These are phyloP conservation scores for Ascochyta viciae-villosae DNA, from an alignment of 2,329 filamentous ascomycete species.

Conservation along the genomic window DNA sequence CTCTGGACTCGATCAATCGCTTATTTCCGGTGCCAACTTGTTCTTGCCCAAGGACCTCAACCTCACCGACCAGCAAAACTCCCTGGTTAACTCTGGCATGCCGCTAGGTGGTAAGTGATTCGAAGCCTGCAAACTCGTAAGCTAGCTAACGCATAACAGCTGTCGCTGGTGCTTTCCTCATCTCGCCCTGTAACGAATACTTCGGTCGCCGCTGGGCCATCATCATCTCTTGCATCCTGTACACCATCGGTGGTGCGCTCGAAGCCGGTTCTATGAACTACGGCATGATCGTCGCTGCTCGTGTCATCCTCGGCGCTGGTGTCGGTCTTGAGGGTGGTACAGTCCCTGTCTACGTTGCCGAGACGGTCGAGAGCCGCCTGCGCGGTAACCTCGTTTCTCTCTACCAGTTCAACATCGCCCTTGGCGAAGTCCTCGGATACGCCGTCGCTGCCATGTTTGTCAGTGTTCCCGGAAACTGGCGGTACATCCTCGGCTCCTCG, in stretches of 20 bases:
- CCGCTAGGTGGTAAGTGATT: conserved; percentile 61
- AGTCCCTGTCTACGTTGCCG: conserved; percentile 76
- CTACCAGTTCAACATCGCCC: conserved; percentile 78
- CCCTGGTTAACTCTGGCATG: conserved; percentile 73
- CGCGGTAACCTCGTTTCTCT: conserved; percentile 76
- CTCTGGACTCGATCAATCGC: conserved; percentile 74
- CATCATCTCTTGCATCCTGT: conserved; percentile 71
- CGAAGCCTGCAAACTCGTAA: background rate
- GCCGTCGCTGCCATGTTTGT: conserved; percentile 77
- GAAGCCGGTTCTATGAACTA: conserved; percentile 73
- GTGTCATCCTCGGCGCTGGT: conserved; percentile 73
- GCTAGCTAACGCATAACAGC: conserved; percentile 49
- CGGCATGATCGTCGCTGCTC: conserved; percentile 73
- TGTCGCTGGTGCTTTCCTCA: conserved; percentile 71
- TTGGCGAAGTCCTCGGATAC: conserved; percentile 77
- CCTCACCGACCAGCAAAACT: conserved; percentile 64
- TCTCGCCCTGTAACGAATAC: conserved; percentile 72
- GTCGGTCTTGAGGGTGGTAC: conserved; percentile 78
- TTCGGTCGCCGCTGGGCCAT: conserved; percentile 73
- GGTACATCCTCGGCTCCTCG: conserved; percentile 76
- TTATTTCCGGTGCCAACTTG: conserved; percentile 75
- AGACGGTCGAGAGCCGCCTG: conserved; percentile 71
- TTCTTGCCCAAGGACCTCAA: conserved; percentile 67
- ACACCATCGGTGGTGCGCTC: conserved; percentile 73
- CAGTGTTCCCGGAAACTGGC: conserved; percentile 73